These are phyloP conservation scores for Exophiala alcalophila DNA, from an alignment of 2,329 filamentous ascomycete genomes.

Conservation along the genomic window DNA sequence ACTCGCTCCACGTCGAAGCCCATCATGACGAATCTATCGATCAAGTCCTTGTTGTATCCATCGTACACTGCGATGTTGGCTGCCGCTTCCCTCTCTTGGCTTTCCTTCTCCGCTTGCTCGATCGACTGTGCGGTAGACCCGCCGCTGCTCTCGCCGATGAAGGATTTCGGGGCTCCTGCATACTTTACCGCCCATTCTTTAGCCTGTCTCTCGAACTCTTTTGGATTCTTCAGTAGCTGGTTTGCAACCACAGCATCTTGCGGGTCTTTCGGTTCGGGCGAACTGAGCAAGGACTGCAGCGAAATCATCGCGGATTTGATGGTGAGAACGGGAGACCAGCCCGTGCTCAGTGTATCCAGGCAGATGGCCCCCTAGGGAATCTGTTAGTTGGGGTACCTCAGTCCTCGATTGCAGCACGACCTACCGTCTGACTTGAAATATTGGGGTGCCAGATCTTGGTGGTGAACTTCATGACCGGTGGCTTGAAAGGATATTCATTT, in stretches of 20 bases:
- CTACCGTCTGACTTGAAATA: conserved; percentile 85
- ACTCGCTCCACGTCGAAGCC: conserved; percentile 87
- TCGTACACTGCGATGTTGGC: conserved; percentile 64
- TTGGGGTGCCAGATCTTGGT: conserved; percentile 98
- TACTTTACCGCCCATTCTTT: conserved; percentile 86
- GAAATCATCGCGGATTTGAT: conserved; percentile 94
- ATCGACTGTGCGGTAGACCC: conserved; percentile 53
- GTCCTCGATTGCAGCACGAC: no score
- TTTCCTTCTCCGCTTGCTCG: conserved; percentile 52
- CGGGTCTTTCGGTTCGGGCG: conserved; percentile 91
- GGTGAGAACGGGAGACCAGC: conserved; percentile 94
- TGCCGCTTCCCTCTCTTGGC: conserved; percentile 47
- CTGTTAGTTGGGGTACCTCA: conserved; percentile 16
- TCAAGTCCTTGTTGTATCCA: conserved; percentile 79
- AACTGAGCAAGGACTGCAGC: conserved; percentile 86
- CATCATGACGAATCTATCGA: conserved; percentile 84
- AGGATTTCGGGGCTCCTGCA: conserved; percentile 68
- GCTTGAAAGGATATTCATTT: conserved; percentile 86
- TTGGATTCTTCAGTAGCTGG: conserved; percentile 78
- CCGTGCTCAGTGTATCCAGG: conserved; percentile 81
- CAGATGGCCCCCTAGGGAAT: conserved; percentile 81
- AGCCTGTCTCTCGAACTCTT: conserved; percentile 75
- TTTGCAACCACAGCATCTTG: conserved; percentile 93
- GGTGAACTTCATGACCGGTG: conserved; percentile 83
- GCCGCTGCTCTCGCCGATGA: conserved; percentile 53